Evolutionary conservation across 495 filamentous ascomycete genomes (phyloP).

Genomic region (Friedmanniomyces simplex): DNA sequence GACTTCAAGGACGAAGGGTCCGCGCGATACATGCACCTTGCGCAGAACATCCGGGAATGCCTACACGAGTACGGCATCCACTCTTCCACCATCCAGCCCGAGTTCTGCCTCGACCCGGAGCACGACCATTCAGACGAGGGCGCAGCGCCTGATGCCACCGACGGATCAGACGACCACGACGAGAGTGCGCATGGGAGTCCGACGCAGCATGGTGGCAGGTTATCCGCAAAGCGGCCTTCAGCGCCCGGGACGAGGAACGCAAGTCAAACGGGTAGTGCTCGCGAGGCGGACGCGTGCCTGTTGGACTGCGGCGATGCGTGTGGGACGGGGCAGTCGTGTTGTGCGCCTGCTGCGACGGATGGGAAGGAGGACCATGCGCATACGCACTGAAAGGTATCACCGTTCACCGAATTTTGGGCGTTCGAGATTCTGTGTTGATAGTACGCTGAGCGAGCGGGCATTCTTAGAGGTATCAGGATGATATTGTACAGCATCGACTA

Average conservation of each 20-base stretch:
- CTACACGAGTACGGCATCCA: slow-evolving; percentile 94
- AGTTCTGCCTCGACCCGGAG: slow-evolving; percentile 61
- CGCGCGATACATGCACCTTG: slow-evolving; percentile 81
- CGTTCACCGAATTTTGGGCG: too few species aligned
- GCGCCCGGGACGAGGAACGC: slow-evolving; percentile 28
- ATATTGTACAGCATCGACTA: too few species aligned
- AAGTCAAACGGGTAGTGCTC: slow-evolving; percentile 42
- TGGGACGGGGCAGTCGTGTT: slow-evolving; percentile 60
- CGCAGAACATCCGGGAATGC: slow-evolving; percentile 65
- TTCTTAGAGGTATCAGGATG: too few species aligned
- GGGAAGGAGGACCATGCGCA: slow-evolving; percentile 14
- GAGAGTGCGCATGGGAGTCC: slow-evolving; percentile 2
- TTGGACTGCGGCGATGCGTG: slow-evolving; percentile 83
- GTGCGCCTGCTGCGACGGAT: slow-evolving; percentile 31
- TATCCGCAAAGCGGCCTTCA: not conserved
- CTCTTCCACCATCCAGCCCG: slow-evolving; percentile 95
- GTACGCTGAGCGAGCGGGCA: too few species aligned
- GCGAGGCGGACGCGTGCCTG: slow-evolving; percentile 54
- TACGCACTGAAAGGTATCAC: not conserved
- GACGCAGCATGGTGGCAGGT: not conserved
- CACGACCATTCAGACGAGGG: slow-evolving; percentile 35
- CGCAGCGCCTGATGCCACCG: slow-evolving; percentile 22
- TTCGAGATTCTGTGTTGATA: too few species aligned
- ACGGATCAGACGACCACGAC: slow-evolving; percentile 2
- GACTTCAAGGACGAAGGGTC: slow-evolving; percentile 62